Conservation (phyloP, 1,284 basidiomycete genomes). For the Pholiota adiposa region DNA sequence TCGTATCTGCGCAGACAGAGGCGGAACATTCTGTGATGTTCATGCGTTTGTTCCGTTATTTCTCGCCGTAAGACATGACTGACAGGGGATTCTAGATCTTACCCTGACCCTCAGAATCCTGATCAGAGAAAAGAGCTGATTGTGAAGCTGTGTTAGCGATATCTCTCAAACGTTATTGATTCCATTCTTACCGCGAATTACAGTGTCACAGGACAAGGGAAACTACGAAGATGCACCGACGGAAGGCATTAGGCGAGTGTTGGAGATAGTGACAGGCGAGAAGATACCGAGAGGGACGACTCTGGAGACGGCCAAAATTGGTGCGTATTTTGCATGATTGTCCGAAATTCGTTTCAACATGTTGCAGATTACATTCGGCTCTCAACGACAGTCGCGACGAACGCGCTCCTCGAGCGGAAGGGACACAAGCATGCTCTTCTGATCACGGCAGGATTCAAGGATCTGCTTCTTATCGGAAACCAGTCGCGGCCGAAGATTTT, state of each 20-base stretch:
- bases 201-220: constrained; percentile 84
- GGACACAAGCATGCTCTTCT: constrained; percentile 91
- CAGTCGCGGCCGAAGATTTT: constrained; percentile 92
- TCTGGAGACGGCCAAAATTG: constrained; percentile 84
- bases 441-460: constrained; percentile 92
- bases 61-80: constrained; percentile 5
- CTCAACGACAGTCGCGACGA: constrained; percentile 96
- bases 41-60: constrained; percentile 55
- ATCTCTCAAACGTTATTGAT: constrained; percentile 35
- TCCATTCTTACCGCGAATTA: background rate
- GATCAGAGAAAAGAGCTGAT: constrained; percentile 72
- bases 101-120: constrained; percentile 67
- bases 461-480: constrained; percentile 90
- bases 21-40: constrained; percentile 84
- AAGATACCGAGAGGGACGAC: constrained; percentile 68
- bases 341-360: background rate
- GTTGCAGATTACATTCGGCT: constrained; percentile 85
- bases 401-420: constrained; percentile 93
- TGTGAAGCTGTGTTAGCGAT: constrained; percentile 77
- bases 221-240: constrained; percentile 96
- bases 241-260: constrained; percentile 90
- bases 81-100: constrained; percentile 54
- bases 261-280: constrained; percentile 78
- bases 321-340: constrained; percentile 39
- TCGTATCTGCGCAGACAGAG: constrained; percentile 59